phyloP scores from a whole-genome alignment of 371 early-diverging fungal genomes.

The Saksenaea oblongispora region DNA sequence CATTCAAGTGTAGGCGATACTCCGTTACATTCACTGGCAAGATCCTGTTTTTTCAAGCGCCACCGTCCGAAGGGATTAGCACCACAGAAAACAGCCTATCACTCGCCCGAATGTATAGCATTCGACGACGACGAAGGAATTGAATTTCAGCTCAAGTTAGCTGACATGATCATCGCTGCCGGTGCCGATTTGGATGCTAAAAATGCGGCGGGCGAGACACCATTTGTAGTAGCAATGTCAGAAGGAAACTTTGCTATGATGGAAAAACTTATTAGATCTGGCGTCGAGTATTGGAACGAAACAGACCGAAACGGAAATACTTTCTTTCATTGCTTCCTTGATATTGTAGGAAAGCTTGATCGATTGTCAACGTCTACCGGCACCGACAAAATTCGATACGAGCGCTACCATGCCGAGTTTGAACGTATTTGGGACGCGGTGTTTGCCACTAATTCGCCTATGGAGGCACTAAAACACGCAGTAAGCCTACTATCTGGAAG shows the following conservation, averaged over 20 bases:
- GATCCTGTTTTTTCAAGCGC: constrained; percentile 12
- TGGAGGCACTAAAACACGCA: not conserved
- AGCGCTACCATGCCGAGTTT: constrained; percentile 4
- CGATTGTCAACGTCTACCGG: constrained; percentile 6
- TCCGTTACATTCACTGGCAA: constrained; percentile 45
- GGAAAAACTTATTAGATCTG: constrained; percentile 27
- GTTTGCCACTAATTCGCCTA: not conserved
- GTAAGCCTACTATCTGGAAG: not conserved
- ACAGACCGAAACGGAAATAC: constrained; percentile 25
- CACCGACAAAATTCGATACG: not conserved
- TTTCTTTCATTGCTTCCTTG: constrained; percentile 41
- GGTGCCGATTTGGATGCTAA: constrained; percentile 35
- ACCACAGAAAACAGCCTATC: not conserved
- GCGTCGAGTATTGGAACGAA: constrained; percentile 32
- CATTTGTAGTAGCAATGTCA: constrained; percentile 42
- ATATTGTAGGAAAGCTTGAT: constrained; percentile 8
- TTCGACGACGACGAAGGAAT: constrained; percentile 40
- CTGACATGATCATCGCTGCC: constrained; percentile 23
- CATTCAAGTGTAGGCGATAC: constrained; percentile 30
- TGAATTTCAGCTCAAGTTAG: constrained; percentile 24
- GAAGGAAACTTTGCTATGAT: constrained; percentile 28
- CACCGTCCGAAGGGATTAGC: constrained; percentile 18
- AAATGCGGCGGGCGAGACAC: constrained; percentile 40
- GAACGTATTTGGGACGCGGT: constrained; percentile 16
- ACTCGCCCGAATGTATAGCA: constrained; percentile 6